Base-by-base conservation (phyloP, 768 basidiomycete genomes). In the Mycena belliarum region DNA sequence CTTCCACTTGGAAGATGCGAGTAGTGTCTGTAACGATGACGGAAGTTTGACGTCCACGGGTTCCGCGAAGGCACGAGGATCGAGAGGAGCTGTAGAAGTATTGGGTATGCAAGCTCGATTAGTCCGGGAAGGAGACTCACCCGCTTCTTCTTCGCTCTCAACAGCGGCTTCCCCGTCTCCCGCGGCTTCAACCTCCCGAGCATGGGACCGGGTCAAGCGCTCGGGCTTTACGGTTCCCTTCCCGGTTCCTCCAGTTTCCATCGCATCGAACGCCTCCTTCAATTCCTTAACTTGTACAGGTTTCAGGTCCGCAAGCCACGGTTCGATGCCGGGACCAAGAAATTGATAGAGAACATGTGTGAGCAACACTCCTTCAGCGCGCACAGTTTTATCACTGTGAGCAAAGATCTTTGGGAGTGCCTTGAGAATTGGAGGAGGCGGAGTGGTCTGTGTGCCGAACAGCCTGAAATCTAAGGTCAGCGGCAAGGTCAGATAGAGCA, bases 1-100 rank as follows among this genome's bases (percentile, higher is more conserved):
- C 68, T 99, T 98, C 97, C 97, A 99, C 73, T 98, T 98, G 0
- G 93, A 86, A 5, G 97, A 98, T 23, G 86, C 82, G 48, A 99
- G 79, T 49, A 82, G 77, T 3, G 86, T 77, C 56, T 91, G 84
- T 59, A 98, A 78, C 54, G 87, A 86, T 3, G 83, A 70, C 0
- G 97, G 90, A 41, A 98, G 79, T 62, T 88, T 88, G 53, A 97
- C 85, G 68, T 95, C 83, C 38, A 93, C 85, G 15, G 88, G 86
- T 66, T 96, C 93, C 4, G 89, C 85, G 61, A 94, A 82, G 51
- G 83, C 81, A 49, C 86, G 84, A 18, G 92, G 91, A 76, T 98
- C 94, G 11, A 86, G 78, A 42, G 82, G 75, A 43, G 80, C 80
- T 11, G 46, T 63, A 86, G 85, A 47, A 20, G 47, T n/a, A 6